Conservation (phyloP, 225 moss, liverwort and hornwort genomes). For the Physcomitrium patens region DNA sequence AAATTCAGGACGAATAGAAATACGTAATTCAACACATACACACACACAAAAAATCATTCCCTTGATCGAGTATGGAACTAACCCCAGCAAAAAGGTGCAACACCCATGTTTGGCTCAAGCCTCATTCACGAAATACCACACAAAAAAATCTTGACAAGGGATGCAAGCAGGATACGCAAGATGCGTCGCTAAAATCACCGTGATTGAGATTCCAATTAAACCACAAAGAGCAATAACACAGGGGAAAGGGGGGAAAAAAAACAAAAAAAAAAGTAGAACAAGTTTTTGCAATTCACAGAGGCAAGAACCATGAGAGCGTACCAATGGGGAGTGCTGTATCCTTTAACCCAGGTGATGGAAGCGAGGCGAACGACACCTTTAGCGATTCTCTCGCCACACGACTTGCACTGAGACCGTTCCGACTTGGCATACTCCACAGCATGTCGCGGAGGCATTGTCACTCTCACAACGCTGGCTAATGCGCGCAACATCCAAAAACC, state of each 20-base stretch:
- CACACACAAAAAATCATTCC: constrained; percentile 14
- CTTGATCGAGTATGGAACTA: constrained; percentile 20
- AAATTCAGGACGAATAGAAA: background rate
- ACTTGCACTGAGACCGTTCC: constrained; percentile 55
- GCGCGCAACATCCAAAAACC: constrained; percentile 22
- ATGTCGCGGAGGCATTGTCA: constrained; percentile 44
- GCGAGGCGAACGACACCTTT: constrained; percentile 57
- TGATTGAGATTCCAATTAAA: background rate
- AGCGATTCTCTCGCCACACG: constrained; percentile 50
- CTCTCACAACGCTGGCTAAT: constrained; percentile 16
- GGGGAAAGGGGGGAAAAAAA: no score
- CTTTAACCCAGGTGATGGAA: constrained; percentile 40
- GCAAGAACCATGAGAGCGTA: constrained; percentile 5
- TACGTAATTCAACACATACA: constrained; percentile 1
- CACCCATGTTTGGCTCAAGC: constrained; percentile 1
- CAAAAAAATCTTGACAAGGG: background rate
- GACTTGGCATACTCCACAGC: constrained; percentile 70
- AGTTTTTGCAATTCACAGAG: background rate
- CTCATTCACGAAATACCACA: background rate
- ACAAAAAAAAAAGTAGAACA: no score
- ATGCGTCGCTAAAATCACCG: background rate
- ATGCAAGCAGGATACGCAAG: background rate
- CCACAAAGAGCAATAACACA: no score
- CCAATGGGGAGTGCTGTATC: constrained; percentile 50
- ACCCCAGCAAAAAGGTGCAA: constrained; percentile 16